These are phyloP conservation scores for Bisporella sp. DNA, from an alignment of 2,329 filamentous ascomycete genomes.

Conservation along the genomic window DNA sequence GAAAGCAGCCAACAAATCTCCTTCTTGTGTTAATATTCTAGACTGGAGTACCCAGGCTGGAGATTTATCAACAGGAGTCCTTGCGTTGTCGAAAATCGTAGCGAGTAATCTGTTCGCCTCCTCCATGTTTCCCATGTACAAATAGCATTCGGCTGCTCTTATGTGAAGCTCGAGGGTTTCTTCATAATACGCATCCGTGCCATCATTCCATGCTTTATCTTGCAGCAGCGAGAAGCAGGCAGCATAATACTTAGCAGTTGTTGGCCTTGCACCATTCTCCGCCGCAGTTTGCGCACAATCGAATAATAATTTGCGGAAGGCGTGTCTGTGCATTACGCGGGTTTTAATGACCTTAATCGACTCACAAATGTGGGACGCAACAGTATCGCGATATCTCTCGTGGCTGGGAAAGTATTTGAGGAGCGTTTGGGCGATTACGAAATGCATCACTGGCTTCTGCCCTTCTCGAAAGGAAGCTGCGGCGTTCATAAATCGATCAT, in stretches of 20 bases:
- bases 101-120: conserved; percentile 63
- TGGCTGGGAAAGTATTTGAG: conserved; percentile 63
- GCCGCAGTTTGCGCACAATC: conserved; percentile 72
- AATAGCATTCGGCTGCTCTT: conserved; percentile 73
- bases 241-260: conserved; percentile 75
- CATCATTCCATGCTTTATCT: conserved; percentile 67
- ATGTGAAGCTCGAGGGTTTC: conserved; percentile 79
- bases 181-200: conserved; percentile 69
- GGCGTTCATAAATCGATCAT: conserved; percentile 80
- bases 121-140: conserved; percentile 66
- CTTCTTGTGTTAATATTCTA: conserved; percentile 67
- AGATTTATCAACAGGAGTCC: conserved; percentile 70
- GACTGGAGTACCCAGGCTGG: conserved; percentile 79
- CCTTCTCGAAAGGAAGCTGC: conserved; percentile 63
- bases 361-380: conserved; percentile 75
- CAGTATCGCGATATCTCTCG: conserved; percentile 59
- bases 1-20: conserved; percentile 65
- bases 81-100: conserved; percentile 63
- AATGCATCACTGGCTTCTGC: conserved; percentile 77
- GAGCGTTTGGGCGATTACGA: conserved; percentile 75
- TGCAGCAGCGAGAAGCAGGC: conserved; percentile 75
- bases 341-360: conserved; percentile 68
- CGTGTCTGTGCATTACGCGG: conserved; percentile 50
- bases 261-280: conserved; percentile 76
- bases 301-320: conserved; percentile 65